These are phyloP conservation scores for Boletus semigastroideus DNA, from an alignment of 1,284 basidiomycete genomes.

Conservation along the genomic window DNA sequence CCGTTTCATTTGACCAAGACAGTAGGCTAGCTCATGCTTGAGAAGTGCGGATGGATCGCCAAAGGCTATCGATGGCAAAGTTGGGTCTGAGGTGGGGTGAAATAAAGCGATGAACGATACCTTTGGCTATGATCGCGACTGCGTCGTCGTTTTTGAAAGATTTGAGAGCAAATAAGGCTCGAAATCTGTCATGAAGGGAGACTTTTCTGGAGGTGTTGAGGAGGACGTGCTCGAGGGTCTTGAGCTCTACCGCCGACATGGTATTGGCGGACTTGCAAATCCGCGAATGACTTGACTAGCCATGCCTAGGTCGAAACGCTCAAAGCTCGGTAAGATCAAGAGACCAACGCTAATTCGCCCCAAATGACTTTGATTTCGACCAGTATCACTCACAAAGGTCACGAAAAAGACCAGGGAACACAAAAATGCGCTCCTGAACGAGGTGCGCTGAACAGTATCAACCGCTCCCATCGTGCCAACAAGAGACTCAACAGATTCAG, in stretches of 20 bases:
- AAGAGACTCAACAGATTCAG: constrained; percentile 55
- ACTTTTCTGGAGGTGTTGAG: constrained; percentile 75
- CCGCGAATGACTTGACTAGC: neutral
- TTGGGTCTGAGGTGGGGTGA: neutral
- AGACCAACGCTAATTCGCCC: constrained; percentile 6
- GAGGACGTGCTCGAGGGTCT: constrained; percentile 64
- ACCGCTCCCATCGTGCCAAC: constrained; percentile 4
- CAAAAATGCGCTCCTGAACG: constrained; percentile 81
- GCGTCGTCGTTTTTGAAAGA: constrained; percentile 80
- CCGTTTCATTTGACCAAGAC: constrained; percentile 89
- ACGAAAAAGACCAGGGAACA: constrained; percentile 80
- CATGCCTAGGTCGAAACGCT: constrained; percentile 89
- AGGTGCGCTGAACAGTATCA: constrained; percentile 50
- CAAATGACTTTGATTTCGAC: constrained; percentile 12
- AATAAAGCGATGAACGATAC: constrained; percentile 39
- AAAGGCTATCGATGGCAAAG: constrained; percentile 60
- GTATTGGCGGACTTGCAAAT: constrained; percentile 38
- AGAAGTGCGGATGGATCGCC: constrained; percentile 86
- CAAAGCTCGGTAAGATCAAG: constrained; percentile 68
- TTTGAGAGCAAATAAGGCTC: constrained; percentile 93
- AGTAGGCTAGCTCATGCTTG: constrained; percentile 98
- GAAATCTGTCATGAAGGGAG: constrained; percentile 86
- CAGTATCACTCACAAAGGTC: constrained; percentile 79
- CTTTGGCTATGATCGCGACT: constrained; percentile 83
- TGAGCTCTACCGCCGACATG: constrained; percentile 45